Evolutionary conservation across 2,329 filamentous ascomycete species (phyloP), one percentile per base, ranked within the genome.

Genomic region (Aureobasidium sp.): DNA sequence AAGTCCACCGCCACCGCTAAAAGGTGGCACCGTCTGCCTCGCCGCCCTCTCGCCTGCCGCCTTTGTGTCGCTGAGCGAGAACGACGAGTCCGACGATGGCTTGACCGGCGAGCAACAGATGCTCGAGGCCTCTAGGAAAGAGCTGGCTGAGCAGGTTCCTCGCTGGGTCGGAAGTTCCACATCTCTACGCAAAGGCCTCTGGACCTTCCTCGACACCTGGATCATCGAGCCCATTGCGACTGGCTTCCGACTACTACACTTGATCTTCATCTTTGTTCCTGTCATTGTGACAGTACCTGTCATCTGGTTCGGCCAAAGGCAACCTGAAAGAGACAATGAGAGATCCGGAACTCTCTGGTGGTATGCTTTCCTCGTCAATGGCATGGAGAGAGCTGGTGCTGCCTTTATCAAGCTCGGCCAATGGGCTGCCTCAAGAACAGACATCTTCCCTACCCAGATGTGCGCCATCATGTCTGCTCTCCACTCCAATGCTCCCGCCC

Each of bases 341-440:
- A 82, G 90, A 65, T 81, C 78, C 6, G 93, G 94, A 0, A 92
- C 92, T 0, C 71, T 97, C 3, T 96, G 90, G 91, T 99, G 94
- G 94, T 99, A 97, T 77, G 80, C 80, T 3, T 94, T 96, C 70
- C 76, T 99, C 42, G 91, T 97, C 11, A 83, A 81, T 63, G 83
- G 88, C 31, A 97, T 99, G 94, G 93, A 99, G 76, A 82, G 87
- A 71, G 91, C 93, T 20, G 94, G 94, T 0, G 92, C 94, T 48
- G 91, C 94, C 0, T 99, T 99, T 71, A 99, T 99, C 77, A 99
- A 99, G 86, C 84, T 99, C 61, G 94, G 94, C 17, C 94, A 99
- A 86, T 99, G 94, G 94, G 94, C 94, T 20, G 94, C 94, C 3
- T 97, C 94, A 5, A 84, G 94, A 72, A 90, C 92, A 45, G 94